Evolutionary conservation across 129 eudicot genomes (phyloP), one percentile per base, ranked within the genome.

Genomic region (Chrysanthemum seticuspe): DNA sequence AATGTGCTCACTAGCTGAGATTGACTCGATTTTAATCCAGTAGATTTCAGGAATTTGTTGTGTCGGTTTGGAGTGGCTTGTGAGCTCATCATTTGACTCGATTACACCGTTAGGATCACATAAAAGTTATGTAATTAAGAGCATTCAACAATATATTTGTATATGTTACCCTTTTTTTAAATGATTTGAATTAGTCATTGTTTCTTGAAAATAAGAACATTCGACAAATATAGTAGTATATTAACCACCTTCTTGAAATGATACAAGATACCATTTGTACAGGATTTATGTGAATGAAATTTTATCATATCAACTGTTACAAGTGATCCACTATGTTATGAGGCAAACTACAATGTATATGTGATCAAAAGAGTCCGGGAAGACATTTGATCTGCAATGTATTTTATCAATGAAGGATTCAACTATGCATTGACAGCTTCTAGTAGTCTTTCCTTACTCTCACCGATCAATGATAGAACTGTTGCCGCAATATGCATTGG

Each of bases 401-500:
- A 40, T 40, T 40, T 36, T 2, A 36, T 65, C 53, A 15, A 8
- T 25, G 48, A 10, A 29, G 11, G 48, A 62, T 62, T 11, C 31
- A 34, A 67, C 51, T 81, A 76, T 52, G 72, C 23, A 67, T 67
- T 71, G 71, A 76, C 23, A 52, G 72, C 76, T 50, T 66, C 75
- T 21, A 74, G 78, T 13, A 74, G 64, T 29, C 60, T 60, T 10
- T 82, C 78, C 62, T 62, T 85, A 58, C 48, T 72, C 63, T 82
- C 68, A 0, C 85, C 87, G 44, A 82, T 70, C 31, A 83, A 67
- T 9, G 87, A 83, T 64, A 88, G 40, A 60, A 88, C 88, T 23
- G 78, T 83, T 19, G 85, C 85, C 1, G 87, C 91, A 72, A 88
- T 83, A 23, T 88, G 95, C 23, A 59, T 83, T 13, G 91, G 80